Base-by-base conservation (phyloP, 257 asterid genomes). In the Gardenia jasminoides region DNA sequence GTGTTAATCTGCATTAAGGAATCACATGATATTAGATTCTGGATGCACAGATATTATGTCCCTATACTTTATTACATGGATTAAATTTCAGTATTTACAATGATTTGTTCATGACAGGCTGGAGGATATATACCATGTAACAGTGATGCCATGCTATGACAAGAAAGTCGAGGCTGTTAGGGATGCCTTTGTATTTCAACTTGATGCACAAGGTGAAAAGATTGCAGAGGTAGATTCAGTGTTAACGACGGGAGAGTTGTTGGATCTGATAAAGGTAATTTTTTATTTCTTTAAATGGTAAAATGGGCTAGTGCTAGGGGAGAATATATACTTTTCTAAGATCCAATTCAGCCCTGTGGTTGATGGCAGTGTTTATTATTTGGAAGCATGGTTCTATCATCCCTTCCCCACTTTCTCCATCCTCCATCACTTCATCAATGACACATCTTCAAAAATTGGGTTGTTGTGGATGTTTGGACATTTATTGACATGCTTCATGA, bases 121-220 rank as follows among this genome's bases (percentile, higher is more conserved):
- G 47, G 97, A 91, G 81, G 99, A 96, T 67, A 85, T 96, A 83
- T 92, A 92, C 86, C 99, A 96, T 84, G 99, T 92, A 72, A 91
- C 99, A 6, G 91, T 96, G 85, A 96, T 96, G 99, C 99, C 99
- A 44, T 96, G 99, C 85, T 93, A 96, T 86, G 99, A 96, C 87
- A 96, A 96, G 86, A 96, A 96, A 83, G 97, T 96, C 31, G 98
- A 96, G 88, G 98, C 98, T 83, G 85, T 94, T 80, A 92, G 99
- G 68, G 98, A 96, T 74, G 99, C 93, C 81, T 96, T 96, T 80
- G 88, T 82, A 50, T 92, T 92, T 83, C 90, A 91, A 78, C 86
- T 82, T 47, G 94, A 87, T 76, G 81, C 93, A 52, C 90, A 84
- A 36, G 80, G 93, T 85, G 93, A 88, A 80, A 74, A 75, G 48